Conservation (phyloP, 306 rosid genomes). For the Medicago arabica region DNA sequence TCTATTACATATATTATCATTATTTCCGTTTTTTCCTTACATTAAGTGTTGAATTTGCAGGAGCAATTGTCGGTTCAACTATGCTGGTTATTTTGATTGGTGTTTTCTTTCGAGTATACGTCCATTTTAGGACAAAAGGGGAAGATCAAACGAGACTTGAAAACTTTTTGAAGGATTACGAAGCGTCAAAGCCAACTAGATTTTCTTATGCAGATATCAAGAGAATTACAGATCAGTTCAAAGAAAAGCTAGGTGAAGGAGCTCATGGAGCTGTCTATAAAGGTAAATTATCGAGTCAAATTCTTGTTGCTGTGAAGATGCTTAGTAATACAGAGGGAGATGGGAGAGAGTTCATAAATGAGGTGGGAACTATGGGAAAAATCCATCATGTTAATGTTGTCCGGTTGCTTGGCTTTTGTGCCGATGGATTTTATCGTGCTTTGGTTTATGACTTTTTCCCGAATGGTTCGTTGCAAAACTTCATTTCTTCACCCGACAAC, state of each 20-base stretch:
- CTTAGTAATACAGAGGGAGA: constrained; percentile 21
- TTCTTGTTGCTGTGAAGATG: constrained; percentile 9
- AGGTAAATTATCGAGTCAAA: neutral
- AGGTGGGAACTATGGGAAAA: constrained; percentile 32
- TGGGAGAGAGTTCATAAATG: constrained; percentile 21
- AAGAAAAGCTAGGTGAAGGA: constrained; percentile 10
- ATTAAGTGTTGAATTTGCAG: neutral
- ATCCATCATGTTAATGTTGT: constrained; percentile 21
- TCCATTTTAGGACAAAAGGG: neutral
- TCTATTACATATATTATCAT: neutral
- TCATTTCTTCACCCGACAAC: neutral
- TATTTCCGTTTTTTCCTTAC: neutral
- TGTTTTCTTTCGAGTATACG: neutral
- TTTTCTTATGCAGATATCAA: constrained; percentile 21
- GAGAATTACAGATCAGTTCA: constrained; percentile 4
- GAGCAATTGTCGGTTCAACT: constrained; percentile 4
- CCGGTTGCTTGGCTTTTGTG: constrained; percentile 27
- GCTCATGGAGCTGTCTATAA: constrained; percentile 30
- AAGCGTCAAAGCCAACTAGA: constrained; percentile 13
- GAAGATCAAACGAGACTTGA: constrained; percentile 24
- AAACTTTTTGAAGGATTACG: constrained; percentile 22
- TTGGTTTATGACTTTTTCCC: constrained; percentile 13
- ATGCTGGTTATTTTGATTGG: neutral
- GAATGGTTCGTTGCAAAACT: neutral
- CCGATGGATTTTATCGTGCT: constrained; percentile 21